Evolutionary conservation across 805 yeast species (phyloP), one percentile per base, ranked within the genome.

Genomic region (Wickerhamomyces silvicola): DNA sequence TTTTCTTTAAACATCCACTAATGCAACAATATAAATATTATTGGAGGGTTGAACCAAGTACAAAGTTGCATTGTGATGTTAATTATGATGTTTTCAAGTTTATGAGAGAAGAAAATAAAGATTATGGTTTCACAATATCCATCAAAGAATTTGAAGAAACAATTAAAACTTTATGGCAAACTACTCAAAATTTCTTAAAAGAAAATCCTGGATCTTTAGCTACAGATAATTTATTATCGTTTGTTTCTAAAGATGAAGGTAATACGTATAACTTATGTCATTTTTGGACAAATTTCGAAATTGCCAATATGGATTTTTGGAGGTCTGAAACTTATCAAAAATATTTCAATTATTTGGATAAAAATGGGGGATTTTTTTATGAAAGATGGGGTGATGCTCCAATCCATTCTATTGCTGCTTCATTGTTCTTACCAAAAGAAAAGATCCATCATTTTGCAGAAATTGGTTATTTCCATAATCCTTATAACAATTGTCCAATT

Each of bases 341-440:
- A 35, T 86, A 79, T 58, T 86, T 86, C 47, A 81, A 82, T 13
- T 63, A 68, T 46, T 70, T 86, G 50, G 95, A 86, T 59, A 57
- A 72, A 40, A 72, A 80, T 11, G 95, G 95, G 56, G 95, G 95
- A n/a, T 86, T 86, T 63, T 86, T 81, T 64, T 86, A 85, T 57
- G 87, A 82, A 65, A 72, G 95, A 60, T 84, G 94, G 95, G 94
- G 95, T 47, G 95, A 85, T 59, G 95, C 94, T 18, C 95, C 95
- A 22, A 80, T 85, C 30, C 95, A 85, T 58, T 81, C 94, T 6
- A 78, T 85, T 49, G 95, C 92, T 20, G 95, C 84, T 14, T 64
- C 92, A 5, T 62, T 86, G 43, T 82, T 86, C 62, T 54, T 84
- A 56, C 75, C 81, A 33, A 75, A 71, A 54, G 76, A 73, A 39